Percentiles rank a stretch among this genome's conserved stretches.
Evolutionary conservation across 2,329 filamentous ascomycete species (phyloP).

Genomic region (Corynespora cassiicola): DNA sequence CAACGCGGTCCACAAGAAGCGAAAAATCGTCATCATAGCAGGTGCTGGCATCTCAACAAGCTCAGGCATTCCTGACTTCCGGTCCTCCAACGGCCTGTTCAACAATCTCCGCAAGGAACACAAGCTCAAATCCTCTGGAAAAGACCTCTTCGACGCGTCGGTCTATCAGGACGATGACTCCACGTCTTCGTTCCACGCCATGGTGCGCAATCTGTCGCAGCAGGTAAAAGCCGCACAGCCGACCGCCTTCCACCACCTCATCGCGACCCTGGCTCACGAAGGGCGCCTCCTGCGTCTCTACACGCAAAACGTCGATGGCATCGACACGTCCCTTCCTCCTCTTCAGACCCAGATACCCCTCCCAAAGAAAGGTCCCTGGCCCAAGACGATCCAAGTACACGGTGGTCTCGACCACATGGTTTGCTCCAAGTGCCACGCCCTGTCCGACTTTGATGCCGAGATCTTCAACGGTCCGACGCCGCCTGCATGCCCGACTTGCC

Average conservation of each 20-base stretch:
- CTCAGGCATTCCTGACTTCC: slow-evolving; percentile 96
- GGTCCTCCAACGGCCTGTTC: slow-evolving; percentile 89
- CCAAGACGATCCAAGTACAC: slow-evolving; percentile 89
- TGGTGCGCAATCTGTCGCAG: slow-evolving; percentile 88
- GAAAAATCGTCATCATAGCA: slow-evolving; percentile 96
- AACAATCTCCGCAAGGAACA: slow-evolving; percentile 83
- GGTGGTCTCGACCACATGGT: slow-evolving; percentile 96
- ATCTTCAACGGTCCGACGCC: slow-evolving; percentile 86
- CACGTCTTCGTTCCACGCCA: slow-evolving; percentile 90
- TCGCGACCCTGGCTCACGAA: slow-evolving; percentile 88
- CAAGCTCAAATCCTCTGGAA: slow-evolving; percentile 90
- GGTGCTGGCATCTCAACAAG: slow-evolving; percentile 97
- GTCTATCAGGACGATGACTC: slow-evolving; percentile 93
- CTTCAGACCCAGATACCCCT: slow-evolving; percentile 83
- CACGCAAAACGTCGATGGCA: slow-evolving; percentile 95
- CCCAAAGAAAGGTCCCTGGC: slow-evolving; percentile 87
- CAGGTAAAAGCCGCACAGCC: slow-evolving; percentile 79
- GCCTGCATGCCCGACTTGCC: slow-evolving; percentile 79
- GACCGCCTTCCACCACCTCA: slow-evolving; percentile 89
- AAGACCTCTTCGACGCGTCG: slow-evolving; percentile 95
- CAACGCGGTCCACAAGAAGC: slow-evolving; percentile 80
- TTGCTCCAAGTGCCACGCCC: slow-evolving; percentile 86
- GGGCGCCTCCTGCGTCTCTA: slow-evolving; percentile 89
- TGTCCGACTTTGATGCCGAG: slow-evolving; percentile 76
- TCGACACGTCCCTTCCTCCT: slow-evolving; percentile 84